These are phyloP conservation scores for Gracilaria domingensis DNA, from an alignment of 23 red algal genomes.

Conservation along the genomic window DNA sequence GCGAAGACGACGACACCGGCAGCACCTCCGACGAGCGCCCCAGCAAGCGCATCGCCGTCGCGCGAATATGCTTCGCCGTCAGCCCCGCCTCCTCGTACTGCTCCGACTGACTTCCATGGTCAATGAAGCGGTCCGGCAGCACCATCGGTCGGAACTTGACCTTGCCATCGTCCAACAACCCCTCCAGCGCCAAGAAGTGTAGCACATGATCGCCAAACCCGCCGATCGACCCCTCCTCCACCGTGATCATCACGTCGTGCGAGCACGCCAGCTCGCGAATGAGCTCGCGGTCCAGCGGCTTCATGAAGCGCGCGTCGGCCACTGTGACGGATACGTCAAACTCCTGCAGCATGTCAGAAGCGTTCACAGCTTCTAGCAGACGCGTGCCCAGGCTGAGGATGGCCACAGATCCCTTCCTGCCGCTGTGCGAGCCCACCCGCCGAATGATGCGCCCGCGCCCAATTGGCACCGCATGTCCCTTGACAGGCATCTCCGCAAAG, in stretches of 20 bases:
- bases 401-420: slow-evolving; percentile 70
- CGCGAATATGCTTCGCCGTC: slow-evolving; percentile 78
- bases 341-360: slow-evolving; percentile 71
- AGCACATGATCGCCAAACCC: slow-evolving; percentile 98
- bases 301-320: slow-evolving; percentile 98
- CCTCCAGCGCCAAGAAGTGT: slow-evolving; percentile 82
- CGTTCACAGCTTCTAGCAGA: slow-evolving; percentile 85
- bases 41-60: slow-evolving; percentile 87
- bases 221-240: slow-evolving; percentile 97
- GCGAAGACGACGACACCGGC: neutral
- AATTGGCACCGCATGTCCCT: slow-evolving; percentile 80
- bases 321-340: slow-evolving; percentile 78
- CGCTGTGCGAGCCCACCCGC: neutral
- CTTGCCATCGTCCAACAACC: slow-evolving; percentile 80
- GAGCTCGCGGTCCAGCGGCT: slow-evolving; percentile 94
- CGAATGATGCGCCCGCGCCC: slow-evolving; percentile 91
- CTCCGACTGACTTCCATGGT: slow-evolving; percentile 88
- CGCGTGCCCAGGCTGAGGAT: slow-evolving; percentile 92
- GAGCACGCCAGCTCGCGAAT: slow-evolving; percentile 71
- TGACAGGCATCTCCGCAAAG: slow-evolving; percentile 58
- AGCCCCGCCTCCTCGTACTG: slow-evolving; percentile 98
- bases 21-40: slow-evolving; percentile 73
- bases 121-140: slow-evolving; percentile 97
- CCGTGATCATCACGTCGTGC: slow-evolving; percentile 92
- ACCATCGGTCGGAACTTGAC: slow-evolving; percentile 93